These are phyloP conservation scores for Clarireedia monteithiana DNA, from an alignment of 2,329 filamentous ascomycete genomes.

Conservation along the genomic window DNA sequence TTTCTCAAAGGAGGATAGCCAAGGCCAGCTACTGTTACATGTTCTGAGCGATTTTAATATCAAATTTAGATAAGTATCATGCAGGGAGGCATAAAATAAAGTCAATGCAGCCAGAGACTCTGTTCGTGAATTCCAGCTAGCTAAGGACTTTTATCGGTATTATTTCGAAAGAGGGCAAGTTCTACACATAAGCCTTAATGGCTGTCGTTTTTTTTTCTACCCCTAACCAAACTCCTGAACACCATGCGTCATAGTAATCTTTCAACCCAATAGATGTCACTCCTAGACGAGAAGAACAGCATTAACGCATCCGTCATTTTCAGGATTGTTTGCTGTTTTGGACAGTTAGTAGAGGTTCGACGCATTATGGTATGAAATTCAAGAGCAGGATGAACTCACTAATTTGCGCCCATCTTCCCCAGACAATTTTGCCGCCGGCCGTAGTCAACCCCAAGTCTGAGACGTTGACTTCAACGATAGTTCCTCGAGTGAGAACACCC, in stretches of 20 bases:
- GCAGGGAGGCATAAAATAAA: too few relatives aligned
- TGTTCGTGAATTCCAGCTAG: too few relatives aligned
- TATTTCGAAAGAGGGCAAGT: too few relatives aligned
- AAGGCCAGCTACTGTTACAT: too few relatives aligned
- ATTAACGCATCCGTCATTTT: constrained; percentile 21
- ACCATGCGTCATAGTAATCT: constrained; percentile 7
- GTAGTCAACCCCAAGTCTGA: constrained; percentile 87
- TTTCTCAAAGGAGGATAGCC: too few relatives aligned
- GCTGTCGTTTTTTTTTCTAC: too few relatives aligned
- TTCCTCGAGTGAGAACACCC: constrained; percentile 81
- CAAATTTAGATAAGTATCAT: too few relatives aligned
- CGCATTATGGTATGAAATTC: too few relatives aligned
- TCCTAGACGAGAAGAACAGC: constrained; percentile 22
- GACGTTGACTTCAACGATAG: constrained; percentile 85
- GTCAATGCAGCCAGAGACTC: too few relatives aligned
- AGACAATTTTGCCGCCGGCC: constrained; percentile 84
- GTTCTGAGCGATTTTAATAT: too few relatives aligned
- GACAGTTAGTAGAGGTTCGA: constrained; percentile 17
- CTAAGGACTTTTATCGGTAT: too few relatives aligned
- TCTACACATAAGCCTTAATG: too few relatives aligned
- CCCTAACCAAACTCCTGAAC: constrained; percentile 8
- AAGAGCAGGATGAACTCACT: neutral
- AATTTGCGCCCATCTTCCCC: constrained; percentile 77
- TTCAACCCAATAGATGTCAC: neutral
- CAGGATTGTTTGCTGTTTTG: constrained; percentile 28